Conservation (phyloP, 345 rosid genomes). For the Linum tenue region DNA sequence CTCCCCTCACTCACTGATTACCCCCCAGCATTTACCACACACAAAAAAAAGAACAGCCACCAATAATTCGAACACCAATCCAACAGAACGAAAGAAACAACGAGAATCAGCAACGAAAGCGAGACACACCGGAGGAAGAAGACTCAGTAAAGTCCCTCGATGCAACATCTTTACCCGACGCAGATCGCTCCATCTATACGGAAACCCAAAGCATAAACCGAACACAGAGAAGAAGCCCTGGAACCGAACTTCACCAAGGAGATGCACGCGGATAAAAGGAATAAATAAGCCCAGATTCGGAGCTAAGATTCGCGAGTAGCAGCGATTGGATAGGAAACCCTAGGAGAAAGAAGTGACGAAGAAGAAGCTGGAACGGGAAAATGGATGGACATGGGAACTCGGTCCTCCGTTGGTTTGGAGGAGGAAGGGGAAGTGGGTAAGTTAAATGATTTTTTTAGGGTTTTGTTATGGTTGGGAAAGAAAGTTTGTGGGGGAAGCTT, state of each 20-base stretch:
- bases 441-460: neutral
- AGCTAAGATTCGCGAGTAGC: too few relatives aligned
- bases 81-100: neutral
- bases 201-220: neutral
- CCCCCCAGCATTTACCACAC: neutral
- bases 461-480: neutral
- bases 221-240: neutral
- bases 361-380: too few relatives aligned
- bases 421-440: neutral
- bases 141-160: constrained; percentile 9
- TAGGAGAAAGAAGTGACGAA: too few relatives aligned
- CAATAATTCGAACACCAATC: neutral
- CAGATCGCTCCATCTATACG: constrained; percentile 18
- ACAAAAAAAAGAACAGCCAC: neutral
- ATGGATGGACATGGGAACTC: too few relatives aligned
- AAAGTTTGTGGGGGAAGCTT: neutral
- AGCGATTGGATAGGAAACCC: too few relatives aligned
- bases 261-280: neutral
- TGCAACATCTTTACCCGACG: constrained; percentile 2
- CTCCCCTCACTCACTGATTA: neutral
- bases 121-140: constrained; percentile 10
- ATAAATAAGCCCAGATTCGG: neutral
- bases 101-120: neutral
- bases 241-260: neutral
- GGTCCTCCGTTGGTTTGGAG: too few relatives aligned